These are phyloP conservation scores for Avicennia marina DNA, from an alignment of 257 asterid species.

Conservation along the genomic window DNA sequence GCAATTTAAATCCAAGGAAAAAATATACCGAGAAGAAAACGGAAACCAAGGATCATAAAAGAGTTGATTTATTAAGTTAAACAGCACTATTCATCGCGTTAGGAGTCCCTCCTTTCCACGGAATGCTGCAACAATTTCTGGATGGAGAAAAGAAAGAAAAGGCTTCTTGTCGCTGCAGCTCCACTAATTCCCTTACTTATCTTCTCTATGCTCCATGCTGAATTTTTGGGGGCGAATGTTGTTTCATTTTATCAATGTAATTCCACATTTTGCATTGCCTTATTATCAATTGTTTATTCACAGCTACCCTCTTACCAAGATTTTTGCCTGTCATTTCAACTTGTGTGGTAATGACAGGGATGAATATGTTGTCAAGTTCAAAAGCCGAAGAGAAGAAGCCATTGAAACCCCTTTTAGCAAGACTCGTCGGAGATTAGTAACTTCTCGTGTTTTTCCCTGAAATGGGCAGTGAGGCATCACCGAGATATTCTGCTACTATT, in stretches of 20 bases:
- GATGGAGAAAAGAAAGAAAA: slow-evolving; percentile 17
- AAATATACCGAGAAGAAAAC: not conserved
- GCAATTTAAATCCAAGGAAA: not conserved
- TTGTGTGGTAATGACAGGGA: slow-evolving; percentile 15
- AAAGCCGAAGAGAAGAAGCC: slow-evolving; percentile 9
- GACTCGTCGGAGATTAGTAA: slow-evolving; percentile 27
- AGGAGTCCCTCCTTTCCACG: not conserved
- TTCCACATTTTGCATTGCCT: not conserved
- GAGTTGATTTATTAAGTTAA: not conserved
- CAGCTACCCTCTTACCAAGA: not conserved
- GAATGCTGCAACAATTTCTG: not conserved
- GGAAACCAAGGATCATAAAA: slow-evolving; percentile 4
- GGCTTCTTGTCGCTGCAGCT: slow-evolving; percentile 8
- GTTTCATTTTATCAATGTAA: slow-evolving; percentile 16
- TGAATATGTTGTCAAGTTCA: not conserved
- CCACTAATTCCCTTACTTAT: slow-evolving; percentile 18
- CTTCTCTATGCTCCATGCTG: slow-evolving; percentile 6
- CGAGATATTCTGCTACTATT: not conserved
- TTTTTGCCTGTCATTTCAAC: not conserved
- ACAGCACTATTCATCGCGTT: not conserved
- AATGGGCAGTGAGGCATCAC: not conserved
- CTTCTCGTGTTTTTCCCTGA: not conserved
- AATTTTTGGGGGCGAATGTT: slow-evolving; percentile 11
- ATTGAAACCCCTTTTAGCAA: slow-evolving; percentile 16
- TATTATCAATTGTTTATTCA: not conserved